Conservation (phyloP, 1,284 basidiomycete species). For the Cystobasidium sp. region DNA sequence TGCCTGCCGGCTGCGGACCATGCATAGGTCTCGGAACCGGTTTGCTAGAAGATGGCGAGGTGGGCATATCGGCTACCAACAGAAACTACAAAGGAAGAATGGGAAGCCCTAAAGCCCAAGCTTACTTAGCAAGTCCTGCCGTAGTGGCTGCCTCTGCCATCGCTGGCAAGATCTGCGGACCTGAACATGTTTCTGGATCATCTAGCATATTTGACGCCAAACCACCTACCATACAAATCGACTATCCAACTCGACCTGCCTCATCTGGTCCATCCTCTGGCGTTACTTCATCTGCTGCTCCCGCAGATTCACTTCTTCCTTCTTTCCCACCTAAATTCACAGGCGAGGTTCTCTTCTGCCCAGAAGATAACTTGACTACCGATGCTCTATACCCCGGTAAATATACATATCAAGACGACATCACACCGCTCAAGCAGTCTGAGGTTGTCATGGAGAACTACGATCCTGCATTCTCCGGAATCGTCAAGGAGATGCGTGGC, state of each 20-base stretch:
- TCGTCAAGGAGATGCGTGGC: conserved; percentile 67
- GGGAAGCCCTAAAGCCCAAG: conserved; percentile 92
- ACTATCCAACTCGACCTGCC: conserved; percentile 53
- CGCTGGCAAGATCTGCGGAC: conserved; percentile 87
- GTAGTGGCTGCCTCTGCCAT: conserved; percentile 95
- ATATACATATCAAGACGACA: conserved; percentile 99
- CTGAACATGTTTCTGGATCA: conserved; percentile 59
- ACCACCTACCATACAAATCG: conserved; percentile 59
- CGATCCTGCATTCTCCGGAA: conserved; percentile 80
- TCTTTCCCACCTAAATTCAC: conserved; percentile 83
- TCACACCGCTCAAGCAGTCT: conserved; percentile 90
- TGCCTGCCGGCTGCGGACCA: conserved; percentile 95
- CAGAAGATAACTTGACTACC: conserved; percentile 97
- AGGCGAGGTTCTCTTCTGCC: conserved; percentile 85
- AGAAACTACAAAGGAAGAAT: conserved; percentile 99
- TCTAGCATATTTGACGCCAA: conserved; percentile 64
- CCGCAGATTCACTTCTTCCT: conserved; percentile 68
- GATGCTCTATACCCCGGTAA: conserved; percentile 99
- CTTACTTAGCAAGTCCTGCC: conserved; percentile 93
- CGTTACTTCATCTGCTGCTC: conserved; percentile 44
- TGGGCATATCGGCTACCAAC: conserved; percentile 97
- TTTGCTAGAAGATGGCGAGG: conserved; percentile 88
- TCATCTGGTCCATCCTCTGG: conserved; percentile 31
- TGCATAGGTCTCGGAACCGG: conserved; percentile 96
- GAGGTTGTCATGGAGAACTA: conserved; percentile 99